Base-by-base conservation (phyloP, 371 early-diverging fungal genomes). In the Mucor racemosus region DNA sequence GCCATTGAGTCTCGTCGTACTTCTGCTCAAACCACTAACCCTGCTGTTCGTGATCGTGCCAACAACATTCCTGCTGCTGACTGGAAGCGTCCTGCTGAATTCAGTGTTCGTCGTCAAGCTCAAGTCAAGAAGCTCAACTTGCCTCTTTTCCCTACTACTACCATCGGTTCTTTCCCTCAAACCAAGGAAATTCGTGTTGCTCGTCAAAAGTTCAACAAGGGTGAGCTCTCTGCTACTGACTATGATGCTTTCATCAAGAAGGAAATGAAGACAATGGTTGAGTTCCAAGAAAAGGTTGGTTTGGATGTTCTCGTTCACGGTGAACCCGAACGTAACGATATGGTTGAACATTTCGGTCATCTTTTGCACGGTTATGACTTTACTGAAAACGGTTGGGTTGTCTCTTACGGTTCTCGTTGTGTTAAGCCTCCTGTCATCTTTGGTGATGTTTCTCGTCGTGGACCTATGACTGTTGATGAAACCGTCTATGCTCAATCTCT, bases 81-180 rank as follows among this genome's bases (percentile, higher is more conserved):
- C 81, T 89, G 93, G 79, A 84, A 84, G 66, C 92, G 98, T 69
- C 85, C 88, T 68, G 85, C 83, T 46, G 80, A 86, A 19, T 98
- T 95, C 81, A 59, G 84, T 26, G 80, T 76, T 53, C 97, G 98
- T 73, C 86, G 87, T 74, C 69, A 76, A 53, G 83, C 83, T 62
- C 98, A 98, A 82, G 87, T 86, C 73, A 84, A 81, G 57, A 86
- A 91, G 62, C 89, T 94, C 73, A 88, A 92, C 66, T 87, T 97
- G 68, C 98, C 98, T 41, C 74, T 84, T 63, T 97, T 95, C 90
- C 97, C 98, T 38, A 97, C 98, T 53, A 97, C 98, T 74, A 97
- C 98, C 66, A 94, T 98, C 67, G 98, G 98, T 41, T 97, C 97
- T 54, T 97, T 98, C 94, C 98, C 98, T 57, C 98, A 98, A 81